Percentiles rank a stretch among this genome's conserved stretches.
Conservation (phyloP, 2,329 filamentous ascomycete species). For the Fusarium nisikadoi region DNA sequence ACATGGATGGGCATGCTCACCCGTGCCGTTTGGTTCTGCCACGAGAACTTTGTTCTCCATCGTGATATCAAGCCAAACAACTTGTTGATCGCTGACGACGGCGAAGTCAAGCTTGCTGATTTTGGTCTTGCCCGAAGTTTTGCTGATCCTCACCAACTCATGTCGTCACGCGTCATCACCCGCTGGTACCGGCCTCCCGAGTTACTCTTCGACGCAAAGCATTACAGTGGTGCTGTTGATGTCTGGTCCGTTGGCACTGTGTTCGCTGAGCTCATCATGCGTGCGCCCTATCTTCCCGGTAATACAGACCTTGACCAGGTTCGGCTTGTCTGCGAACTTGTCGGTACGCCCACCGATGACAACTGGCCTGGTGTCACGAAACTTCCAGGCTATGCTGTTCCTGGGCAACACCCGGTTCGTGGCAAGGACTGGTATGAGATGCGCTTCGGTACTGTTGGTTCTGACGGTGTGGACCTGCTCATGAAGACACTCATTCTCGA, state of each 20-base stretch:
- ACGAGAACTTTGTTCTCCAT: conserved; percentile 92
- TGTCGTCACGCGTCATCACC: conserved; percentile 96
- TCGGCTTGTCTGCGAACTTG: conserved; percentile 81
- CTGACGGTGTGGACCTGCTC: conserved; percentile 86
- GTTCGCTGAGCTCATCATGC: conserved; percentile 88
- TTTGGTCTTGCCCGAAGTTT: conserved; percentile 94
- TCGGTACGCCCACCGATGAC: conserved; percentile 92
- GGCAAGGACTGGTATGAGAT: conserved; percentile 77
- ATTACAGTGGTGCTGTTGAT: conserved; percentile 92
- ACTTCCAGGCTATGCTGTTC: conserved; percentile 82
- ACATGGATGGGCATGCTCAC: conserved; percentile 99
- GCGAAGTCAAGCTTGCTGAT: conserved; percentile 95
- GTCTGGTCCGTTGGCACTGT: conserved; percentile 94
- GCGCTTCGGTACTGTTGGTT: conserved; percentile 82
- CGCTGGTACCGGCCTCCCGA: conserved; percentile 96
- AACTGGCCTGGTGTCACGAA: conserved; percentile 93
- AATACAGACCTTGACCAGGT: conserved; percentile 90
- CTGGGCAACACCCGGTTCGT: conserved; percentile 70
- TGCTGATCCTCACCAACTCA: conserved; percentile 85
- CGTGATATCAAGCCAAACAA: conserved; percentile 99
- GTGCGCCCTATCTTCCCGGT: conserved; percentile 84
- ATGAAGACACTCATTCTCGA: conserved; percentile 87
- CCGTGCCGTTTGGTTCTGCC: conserved; percentile 94
- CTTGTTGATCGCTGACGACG: conserved; percentile 90
- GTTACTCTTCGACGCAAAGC: conserved; percentile 87